Evolutionary conservation across 1,284 basidiomycete genomes (phyloP), one percentile per base, ranked within the genome.

Genomic region (Afroboletus lepidellus): DNA sequence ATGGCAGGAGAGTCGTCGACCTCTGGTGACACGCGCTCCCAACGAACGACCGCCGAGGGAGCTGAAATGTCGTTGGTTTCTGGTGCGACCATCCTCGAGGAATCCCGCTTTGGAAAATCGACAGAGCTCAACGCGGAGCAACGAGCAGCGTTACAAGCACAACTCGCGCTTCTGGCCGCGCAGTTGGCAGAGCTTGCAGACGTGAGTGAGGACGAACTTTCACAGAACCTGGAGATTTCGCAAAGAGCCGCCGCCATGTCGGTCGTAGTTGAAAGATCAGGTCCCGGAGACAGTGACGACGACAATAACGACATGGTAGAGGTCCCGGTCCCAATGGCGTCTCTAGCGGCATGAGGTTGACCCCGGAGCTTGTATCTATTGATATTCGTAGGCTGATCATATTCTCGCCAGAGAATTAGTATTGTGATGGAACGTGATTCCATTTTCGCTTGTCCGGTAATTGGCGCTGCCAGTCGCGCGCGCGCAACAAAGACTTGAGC

Each of bases 111-210:
- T 4, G 53, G 44, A 29, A 50, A 49, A 46, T 42, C 51, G n/a
- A 33, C 41, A n/a, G 69, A 63, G n/a, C 54, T 58, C 13, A 42
- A 58, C 45, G 58, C 58, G 29, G 70, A 75, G 50, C 75, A 79
- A 50, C 75, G 85, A 15, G 83, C 84, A 18, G 77, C 80, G 45
- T 63, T 87, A 48, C 84, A 85, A 58, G 82, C 81, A 1, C 83
- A 82, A 56, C 72, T 87, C 37, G 82, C 79, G 5, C 71, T 85
- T 24, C 64, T 87, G 27, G 83, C 84, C 1, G 80, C 80, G 3
- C 85, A 87, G 59, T 65, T 87, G 12, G 76, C 75, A 16, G 84
- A 84, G 62, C 72, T 85, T 39, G 78, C 75, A 24, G 74, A 79
- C 27, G 69, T 70, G 39, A 54, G 54, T 16, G 67, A 66, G 44